Conservation (phyloP, 2,329 filamentous ascomycete species). For the Clarireedia hainanense region DNA sequence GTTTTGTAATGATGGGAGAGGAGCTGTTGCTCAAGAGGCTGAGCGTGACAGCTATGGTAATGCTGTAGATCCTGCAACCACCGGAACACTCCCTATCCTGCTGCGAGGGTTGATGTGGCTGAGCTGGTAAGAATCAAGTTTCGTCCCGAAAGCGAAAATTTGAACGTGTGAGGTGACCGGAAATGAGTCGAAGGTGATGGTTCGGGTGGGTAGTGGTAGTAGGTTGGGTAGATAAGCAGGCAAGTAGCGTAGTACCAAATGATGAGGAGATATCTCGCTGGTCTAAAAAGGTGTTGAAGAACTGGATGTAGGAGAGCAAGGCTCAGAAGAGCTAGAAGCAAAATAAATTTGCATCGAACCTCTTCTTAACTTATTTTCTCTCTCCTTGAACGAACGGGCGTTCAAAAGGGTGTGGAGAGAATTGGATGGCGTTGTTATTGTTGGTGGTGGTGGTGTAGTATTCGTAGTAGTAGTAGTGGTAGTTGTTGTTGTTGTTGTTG, state of each 20-base stretch:
- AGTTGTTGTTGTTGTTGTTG: too few species aligned
- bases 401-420: not conserved
- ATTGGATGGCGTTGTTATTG: not conserved
- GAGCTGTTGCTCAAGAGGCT: constrained; percentile 4
- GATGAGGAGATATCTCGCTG: not conserved
- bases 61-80: not conserved
- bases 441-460: too few species aligned
- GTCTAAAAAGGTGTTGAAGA: not conserved
- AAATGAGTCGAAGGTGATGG: not conserved
- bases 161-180: not conserved
- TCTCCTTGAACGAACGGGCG: not conserved
- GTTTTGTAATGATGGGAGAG: not conserved
- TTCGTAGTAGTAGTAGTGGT: too few species aligned
- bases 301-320: not conserved
- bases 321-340: constrained; percentile 9
- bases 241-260: not conserved
- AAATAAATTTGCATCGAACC: constrained; percentile 10
- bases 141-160: too few species aligned
- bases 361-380: not conserved
- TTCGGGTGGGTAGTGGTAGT: not conserved
- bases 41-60: not conserved
- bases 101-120: not conserved
- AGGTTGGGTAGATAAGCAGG: not conserved
- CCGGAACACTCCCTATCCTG: not conserved
- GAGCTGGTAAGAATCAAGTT: too few species aligned